phyloP scores from a whole-genome alignment of 331 rosid genomes.

The Erythrophleum ivorense region DNA sequence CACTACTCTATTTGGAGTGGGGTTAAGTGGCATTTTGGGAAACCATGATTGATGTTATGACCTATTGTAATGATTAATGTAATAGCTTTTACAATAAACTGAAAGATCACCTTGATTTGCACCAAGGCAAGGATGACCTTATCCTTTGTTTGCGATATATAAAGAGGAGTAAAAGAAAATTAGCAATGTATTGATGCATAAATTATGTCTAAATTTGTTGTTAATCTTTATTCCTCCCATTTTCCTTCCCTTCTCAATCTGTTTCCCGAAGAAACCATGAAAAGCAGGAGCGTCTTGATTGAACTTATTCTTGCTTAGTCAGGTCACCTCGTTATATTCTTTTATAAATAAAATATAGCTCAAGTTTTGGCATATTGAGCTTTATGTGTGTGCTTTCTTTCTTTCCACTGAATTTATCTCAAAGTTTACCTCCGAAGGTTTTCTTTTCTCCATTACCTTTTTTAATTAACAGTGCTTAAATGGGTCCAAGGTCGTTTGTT shows the following conservation, averaged over 20 bases:
- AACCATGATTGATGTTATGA: conserved; percentile 12
- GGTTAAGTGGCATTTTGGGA: not conserved
- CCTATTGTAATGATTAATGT: not conserved
- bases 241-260: not conserved
- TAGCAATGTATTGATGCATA: not conserved
- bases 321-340: not conserved
- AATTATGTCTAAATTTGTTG: not conserved
- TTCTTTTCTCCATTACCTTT: not conserved
- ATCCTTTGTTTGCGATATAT: not conserved
- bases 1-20: conserved; percentile 12
- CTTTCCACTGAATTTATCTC: not conserved
- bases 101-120: conserved; percentile 7
- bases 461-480: not conserved
- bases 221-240: not conserved
- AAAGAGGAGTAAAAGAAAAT: not conserved
- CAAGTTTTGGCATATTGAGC: not conserved
- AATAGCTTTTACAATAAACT: not conserved
- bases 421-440: not conserved
- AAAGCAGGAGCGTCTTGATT: conserved; percentile 13
- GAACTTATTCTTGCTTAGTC: not conserved
- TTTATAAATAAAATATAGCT: not conserved
- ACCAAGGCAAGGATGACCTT: not conserved
- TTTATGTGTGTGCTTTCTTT: not conserved
- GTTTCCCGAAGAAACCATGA: not conserved
- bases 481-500: conserved; percentile 16